Base-by-base conservation (phyloP, 225 moss, liverwort and hornwort species). In the Marchantia paleacea region DNA sequence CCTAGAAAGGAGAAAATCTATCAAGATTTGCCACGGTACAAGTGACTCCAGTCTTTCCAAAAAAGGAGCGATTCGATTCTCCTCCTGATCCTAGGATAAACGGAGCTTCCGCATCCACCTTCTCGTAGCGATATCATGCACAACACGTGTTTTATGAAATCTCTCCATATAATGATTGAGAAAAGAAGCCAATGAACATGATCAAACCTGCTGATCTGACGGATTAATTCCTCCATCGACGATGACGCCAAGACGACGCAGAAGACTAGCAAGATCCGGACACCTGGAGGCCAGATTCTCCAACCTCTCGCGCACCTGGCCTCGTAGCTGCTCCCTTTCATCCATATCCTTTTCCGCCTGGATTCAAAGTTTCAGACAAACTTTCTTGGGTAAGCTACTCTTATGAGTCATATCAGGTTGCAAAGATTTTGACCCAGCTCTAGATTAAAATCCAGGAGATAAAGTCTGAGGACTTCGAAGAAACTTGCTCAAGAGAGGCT, bases 341-440 rank as follows among this genome's bases (percentile, higher is more conserved):
- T 82, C 95, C 92, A 93, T 93, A 78, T 89, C 90, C 79, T 82
- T 85, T 74, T 97, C 95, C 81, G 95, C 97, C 97, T 97, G 90
- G 81, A 78, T 77, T 80, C 84, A 72, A 74, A 74, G 7, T n/a
- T 51, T 8, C 13, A 6, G 20, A 39, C 39, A 39, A 39, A 39
- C 39, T 39, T 39, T 39, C 39, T 5, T 39, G 5, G 5, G 5
- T 39, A 39, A 39, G 39, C 2, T 39, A 39, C 39, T 39, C 39
- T 39, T 39, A 5, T 39, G 39, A 39, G 39, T 39, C 5, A 39
- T 5, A 39, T 5, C 5, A 39, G 39, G 39, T 39, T 39, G 39
- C 39, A 2, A 5, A 5, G 39, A 39, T 39, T 39, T 39, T 39
- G 39, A 39, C 39, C 39, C 39, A 39, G 39, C 39, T 39, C 39